Percentiles rank a stretch among this genome's conserved stretches.
These are phyloP conservation scores for Aspergillus arachidicola DNA, from an alignment of 2,329 filamentous ascomycete species.

Conservation along the genomic window DNA sequence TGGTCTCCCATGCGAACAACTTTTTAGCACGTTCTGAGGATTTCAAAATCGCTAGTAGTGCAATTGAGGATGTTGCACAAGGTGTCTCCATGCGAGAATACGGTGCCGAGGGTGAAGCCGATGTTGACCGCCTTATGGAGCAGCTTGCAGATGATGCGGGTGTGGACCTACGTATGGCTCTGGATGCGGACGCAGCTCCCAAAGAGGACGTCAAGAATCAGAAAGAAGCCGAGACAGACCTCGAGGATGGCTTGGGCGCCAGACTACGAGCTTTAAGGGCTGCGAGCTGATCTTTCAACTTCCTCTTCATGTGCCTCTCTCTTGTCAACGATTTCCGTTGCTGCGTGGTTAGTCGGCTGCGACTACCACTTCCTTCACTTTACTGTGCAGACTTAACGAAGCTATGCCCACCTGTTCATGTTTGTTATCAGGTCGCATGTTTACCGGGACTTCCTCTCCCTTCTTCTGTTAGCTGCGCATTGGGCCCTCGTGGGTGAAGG, in stretches of 20 bases:
- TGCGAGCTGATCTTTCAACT: conserved; percentile 28
- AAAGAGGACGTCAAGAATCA: conserved; percentile 46
- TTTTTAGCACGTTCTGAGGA: conserved; percentile 46
- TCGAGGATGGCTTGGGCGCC: conserved; percentile 46
- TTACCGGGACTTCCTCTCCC: background rate
- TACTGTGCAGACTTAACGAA: conserved; percentile 11
- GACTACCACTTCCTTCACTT: background rate
- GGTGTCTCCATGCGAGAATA: conserved; percentile 48
- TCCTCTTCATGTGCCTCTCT: background rate
- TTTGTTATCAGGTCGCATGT: background rate
- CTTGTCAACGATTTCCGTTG: background rate
- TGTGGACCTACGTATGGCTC: conserved; percentile 43
- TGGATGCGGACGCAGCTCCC: conserved; percentile 43
- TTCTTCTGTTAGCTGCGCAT: background rate
- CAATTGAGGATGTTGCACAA: conserved; percentile 45
- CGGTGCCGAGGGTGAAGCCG: conserved; percentile 45
- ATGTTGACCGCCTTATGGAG: conserved; percentile 48
- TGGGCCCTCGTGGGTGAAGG: background rate
- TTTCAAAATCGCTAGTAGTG: conserved; percentile 47
- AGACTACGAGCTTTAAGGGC: conserved; percentile 44
- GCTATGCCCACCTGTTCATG: conserved; percentile 13
- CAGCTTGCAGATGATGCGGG: conserved; percentile 48
- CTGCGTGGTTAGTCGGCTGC: background rate
- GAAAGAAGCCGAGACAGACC: conserved; percentile 39
- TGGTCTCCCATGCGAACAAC: conserved; percentile 46